Conservation (phyloP, 352 stramenopile genomes). For the Globisporangium cederbergense region DNA sequence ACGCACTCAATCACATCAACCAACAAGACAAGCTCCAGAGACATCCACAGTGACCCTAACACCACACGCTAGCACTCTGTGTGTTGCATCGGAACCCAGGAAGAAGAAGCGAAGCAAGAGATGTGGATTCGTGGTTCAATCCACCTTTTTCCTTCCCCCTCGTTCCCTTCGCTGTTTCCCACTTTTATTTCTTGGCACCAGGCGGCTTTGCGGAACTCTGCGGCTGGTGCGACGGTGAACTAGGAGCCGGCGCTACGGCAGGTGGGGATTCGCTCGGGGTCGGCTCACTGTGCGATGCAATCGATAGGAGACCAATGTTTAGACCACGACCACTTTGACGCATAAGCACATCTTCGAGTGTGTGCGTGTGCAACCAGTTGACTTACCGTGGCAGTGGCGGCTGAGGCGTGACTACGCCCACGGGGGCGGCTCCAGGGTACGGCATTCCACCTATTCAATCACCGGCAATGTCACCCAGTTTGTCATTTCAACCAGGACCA, state of each 20-base stretch:
- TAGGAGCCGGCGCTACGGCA: conserved; percentile 3
- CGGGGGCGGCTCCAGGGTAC: conserved; percentile 22
- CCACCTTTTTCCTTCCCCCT: neutral
- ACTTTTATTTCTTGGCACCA: conserved; percentile 6
- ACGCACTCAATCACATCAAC: neutral
- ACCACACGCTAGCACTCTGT: neutral
- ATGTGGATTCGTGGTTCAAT: neutral
- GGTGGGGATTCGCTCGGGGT: conserved; percentile 9
- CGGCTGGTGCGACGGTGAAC: conserved; percentile 3
- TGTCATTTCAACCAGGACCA: neutral
- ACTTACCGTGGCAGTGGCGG: conserved; percentile 41
- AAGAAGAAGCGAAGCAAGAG: neutral
- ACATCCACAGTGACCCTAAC: neutral
- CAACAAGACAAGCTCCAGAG: neutral
- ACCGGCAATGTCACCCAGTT: neutral
- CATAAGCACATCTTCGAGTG: neutral
- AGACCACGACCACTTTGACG: neutral
- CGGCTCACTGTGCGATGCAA: conserved; percentile 7
- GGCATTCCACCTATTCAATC: conserved; percentile 22
- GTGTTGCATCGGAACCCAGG: neutral
- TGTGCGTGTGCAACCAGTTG: neutral
- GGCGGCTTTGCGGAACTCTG: conserved; percentile 1
- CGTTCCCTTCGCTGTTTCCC: neutral
- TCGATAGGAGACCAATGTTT: neutral
- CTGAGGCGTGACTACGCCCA: conserved; percentile 30